phyloP scores from a whole-genome alignment of 2,329 filamentous ascomycete genomes.

The Pseudogymnoascus pannorum region DNA sequence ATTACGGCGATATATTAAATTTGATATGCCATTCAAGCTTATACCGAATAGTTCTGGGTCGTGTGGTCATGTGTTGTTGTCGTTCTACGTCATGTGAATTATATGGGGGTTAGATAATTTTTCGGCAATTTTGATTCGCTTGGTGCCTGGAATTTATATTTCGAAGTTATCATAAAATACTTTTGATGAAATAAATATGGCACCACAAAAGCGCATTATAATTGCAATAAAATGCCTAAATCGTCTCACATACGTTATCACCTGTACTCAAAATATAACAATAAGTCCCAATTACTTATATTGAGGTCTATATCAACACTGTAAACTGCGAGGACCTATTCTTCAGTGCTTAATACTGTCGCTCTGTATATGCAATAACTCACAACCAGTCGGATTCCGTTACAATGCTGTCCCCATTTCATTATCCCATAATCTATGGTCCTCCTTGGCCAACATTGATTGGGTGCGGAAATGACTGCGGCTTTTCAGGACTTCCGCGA shows the following conservation, averaged over 20 bases:
- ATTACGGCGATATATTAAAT: not conserved
- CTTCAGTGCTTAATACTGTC: not conserved
- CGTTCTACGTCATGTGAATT: slow-evolving; percentile 9
- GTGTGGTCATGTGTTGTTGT: slow-evolving; percentile 2
- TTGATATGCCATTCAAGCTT: not conserved
- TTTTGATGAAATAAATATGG: not conserved
- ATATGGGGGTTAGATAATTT: slow-evolving; percentile 3
- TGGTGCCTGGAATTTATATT: not conserved
- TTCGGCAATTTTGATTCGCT: slow-evolving; percentile 8
- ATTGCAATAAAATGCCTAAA: not conserved
- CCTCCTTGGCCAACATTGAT: slow-evolving; percentile 21
- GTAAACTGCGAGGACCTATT: not conserved
- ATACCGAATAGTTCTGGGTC: not conserved
- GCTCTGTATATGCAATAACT: not conserved
- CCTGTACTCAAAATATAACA: not conserved
- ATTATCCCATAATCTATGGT: slow-evolving; percentile 9
- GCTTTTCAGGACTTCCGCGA: slow-evolving; percentile 53
- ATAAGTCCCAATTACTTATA: not conserved
- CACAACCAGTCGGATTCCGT: not conserved
- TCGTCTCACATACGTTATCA: not conserved
- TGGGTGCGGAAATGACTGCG: slow-evolving; percentile 25
- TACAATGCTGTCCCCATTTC: not conserved
- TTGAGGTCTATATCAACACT: slow-evolving; percentile 3
- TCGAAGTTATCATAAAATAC: not conserved
- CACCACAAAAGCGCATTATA: not conserved